Base-by-base conservation (phyloP, 2,329 filamentous ascomycete genomes). In the Paecilomyces niveus region DNA sequence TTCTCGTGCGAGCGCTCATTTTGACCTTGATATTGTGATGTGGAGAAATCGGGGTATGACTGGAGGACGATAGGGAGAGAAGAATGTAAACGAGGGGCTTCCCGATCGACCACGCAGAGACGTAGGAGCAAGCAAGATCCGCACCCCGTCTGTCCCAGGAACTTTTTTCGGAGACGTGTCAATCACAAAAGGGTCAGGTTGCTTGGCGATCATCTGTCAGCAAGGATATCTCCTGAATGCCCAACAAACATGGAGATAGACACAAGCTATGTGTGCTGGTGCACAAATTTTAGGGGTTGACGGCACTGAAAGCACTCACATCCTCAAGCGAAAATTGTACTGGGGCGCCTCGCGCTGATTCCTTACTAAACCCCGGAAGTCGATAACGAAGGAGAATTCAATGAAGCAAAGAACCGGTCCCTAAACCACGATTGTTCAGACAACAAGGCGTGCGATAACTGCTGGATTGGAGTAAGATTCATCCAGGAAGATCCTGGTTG, bases 1-100 rank as follows among this genome's bases (percentile, higher is more conserved):
- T 71, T 64, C 73, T 71, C 57, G 74, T 76, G 61, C 72, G 64
- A 50, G 71, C 68, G 59, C 68, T 72, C 73, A 76, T 76, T 57
- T 58, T 67, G 62, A 50, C 24, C 9, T 21, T 49, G 29, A 39
- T 18, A 21, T 24, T 58, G 45, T 35, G 56, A n/a, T 22, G 21
- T 13, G 45, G 26, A 58, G 53, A 52, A 18, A 18, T 45, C 6
- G n/a, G 21, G n/a, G 39, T 45, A 45, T 18, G 15, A n/a, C 8
- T 6, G 15, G 39, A 21, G n/a, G 39, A 45, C 9, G n/a, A 18
- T 9, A 8, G 4, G 26, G 39, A 45, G 15, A 45, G 4, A 18
- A 18, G n/a, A 45, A 45, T 8, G 13, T 8, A 18, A 5, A 18
- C 8, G 39, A 18, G 39, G 7, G n/a, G 39, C 15, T n/a, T 39